Base-by-base conservation (phyloP, 176 grass and related monocot species). In the Carex parvula region DNA sequence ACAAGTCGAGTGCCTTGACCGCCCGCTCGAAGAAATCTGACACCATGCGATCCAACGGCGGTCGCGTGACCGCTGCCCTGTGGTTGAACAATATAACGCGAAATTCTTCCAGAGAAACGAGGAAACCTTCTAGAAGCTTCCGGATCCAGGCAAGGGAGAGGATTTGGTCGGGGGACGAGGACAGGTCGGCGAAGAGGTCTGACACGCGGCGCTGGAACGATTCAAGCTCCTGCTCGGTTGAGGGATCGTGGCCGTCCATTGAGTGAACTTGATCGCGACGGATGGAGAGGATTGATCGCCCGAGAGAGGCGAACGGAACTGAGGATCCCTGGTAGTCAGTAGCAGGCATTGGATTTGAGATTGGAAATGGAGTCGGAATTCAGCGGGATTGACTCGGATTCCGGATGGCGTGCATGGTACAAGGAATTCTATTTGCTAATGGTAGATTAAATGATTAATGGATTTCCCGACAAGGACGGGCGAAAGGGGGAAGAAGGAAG, bases 1-100 rank as follows among this genome's bases (percentile, higher is more conserved):
- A 94, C 11, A 99, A 85, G 85, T 99, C 97, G 32, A 99, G 97
- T 1, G 93, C 93, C 91, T 94, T 99, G 54, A 96, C 93, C 7
- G 87, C 93, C 15, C 97, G 86, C 60, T 99, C 93, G 67, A 89
- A 88, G 87, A 96, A 87, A 33, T 99, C 97, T 9, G 70, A 17
- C 3, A 92, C 84, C 30, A 84, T 16, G 63, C 30, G 88, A 60
- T 96, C 97, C 1, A 89, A 53, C 6, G 48, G 15, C 17, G 84
- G 39, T 17, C 84, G 73, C 0, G 86, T 87, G 30, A 84, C 83
- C 9, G 86, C 73, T 21, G 58, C 60, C 11, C 84, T 79, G 55
- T 91, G 88, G 26, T 86, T 81, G 17, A 88, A 89, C 0, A 88
- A 53, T 8, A 87, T 74, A 8, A 88, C 81, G 2, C 84, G 83